phyloP scores from a whole-genome alignment of 768 basidiomycete species.

The Termitomyces sp. region DNA sequence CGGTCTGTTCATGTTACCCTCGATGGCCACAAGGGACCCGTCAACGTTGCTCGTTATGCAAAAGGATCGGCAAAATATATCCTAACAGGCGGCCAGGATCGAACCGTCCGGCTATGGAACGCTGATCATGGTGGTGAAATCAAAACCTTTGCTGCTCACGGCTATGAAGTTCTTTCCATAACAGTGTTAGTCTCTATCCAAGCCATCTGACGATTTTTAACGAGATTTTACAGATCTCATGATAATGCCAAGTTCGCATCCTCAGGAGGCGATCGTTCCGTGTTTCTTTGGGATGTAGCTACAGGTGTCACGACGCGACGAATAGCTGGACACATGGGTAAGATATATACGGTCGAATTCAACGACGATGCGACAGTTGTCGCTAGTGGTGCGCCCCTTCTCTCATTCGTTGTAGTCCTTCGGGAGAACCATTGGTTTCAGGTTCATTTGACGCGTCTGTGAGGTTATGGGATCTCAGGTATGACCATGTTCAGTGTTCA shows the following conservation, averaged over 20 bases:
- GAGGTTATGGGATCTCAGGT: constrained; percentile 91
- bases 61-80: constrained; percentile 86
- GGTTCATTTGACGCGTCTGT: constrained; percentile 93
- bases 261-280: constrained; percentile 88
- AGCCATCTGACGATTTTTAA: constrained; percentile 2
- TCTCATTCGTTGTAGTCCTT: background rate
- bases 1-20: constrained; percentile 66
- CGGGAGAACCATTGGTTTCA: constrained; percentile 26
- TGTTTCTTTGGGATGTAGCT: constrained; percentile 96
- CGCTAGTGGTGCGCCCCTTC: constrained; percentile 66
- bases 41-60: constrained; percentile 90
- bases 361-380: constrained; percentile 84
- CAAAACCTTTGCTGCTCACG: constrained; percentile 88
- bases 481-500: constrained; percentile 18
- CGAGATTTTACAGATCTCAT: constrained; percentile 54
- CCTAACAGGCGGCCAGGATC: constrained; percentile 92
- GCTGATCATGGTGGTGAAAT: constrained; percentile 83
- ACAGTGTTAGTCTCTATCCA: constrained; percentile 62
- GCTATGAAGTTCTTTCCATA: constrained; percentile 91
- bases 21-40: constrained; percentile 72
- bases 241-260: constrained; percentile 96
- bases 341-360: constrained; percentile 89
- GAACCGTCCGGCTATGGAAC: constrained; percentile 90
- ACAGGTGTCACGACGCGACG: constrained; percentile 81
- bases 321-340: constrained; percentile 86